A percentile compares a stretch with the other conserved stretches of the same genome.
Evolutionary conservation across 2,329 filamentous ascomycete genomes (phyloP).

Genomic region (Chaetothyriales sp.): DNA sequence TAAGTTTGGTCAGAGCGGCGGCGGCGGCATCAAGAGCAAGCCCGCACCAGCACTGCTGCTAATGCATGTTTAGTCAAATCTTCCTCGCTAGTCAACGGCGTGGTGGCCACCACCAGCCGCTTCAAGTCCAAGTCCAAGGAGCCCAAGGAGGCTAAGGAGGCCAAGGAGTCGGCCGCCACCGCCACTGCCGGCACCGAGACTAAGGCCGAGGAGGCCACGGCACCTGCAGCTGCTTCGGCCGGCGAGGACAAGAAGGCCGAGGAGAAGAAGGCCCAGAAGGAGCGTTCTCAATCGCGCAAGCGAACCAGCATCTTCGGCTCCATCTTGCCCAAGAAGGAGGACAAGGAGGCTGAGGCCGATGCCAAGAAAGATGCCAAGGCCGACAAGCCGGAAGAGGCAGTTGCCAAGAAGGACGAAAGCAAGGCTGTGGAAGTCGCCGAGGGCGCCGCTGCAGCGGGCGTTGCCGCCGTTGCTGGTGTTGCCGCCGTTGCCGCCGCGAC

Average conservation of each 20-base stretch:
- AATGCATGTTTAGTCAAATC: slow-evolving; percentile 30
- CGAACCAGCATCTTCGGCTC: slow-evolving; percentile 44
- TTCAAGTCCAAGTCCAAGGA: slow-evolving; percentile 21
- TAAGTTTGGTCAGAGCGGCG: slow-evolving; percentile 27
- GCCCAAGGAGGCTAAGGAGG: slow-evolving; percentile 21
- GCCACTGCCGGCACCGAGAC: slow-evolving; percentile 13
- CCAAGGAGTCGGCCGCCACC: slow-evolving; percentile 6
- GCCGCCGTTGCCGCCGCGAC: slow-evolving; percentile 25
- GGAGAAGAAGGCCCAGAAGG: slow-evolving; percentile 40
- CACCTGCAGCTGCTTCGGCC: slow-evolving; percentile 8
- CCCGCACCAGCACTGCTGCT: slow-evolving; percentile 9
- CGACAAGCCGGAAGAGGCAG: slow-evolving; percentile 28
- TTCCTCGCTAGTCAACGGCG: slow-evolving; percentile 25
- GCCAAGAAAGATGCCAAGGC: slow-evolving; percentile 27
- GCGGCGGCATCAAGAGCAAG: slow-evolving; percentile 16
- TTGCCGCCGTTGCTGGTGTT: slow-evolving; percentile 23
- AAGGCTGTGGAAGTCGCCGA: slow-evolving; percentile 24
- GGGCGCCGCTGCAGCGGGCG: slow-evolving; percentile 27
- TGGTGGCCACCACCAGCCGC: slow-evolving; percentile 20
- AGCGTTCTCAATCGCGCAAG: slow-evolving; percentile 48
- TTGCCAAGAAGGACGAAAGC: slow-evolving; percentile 29
- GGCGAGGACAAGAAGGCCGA: slow-evolving; percentile 13
- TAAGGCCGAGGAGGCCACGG: slow-evolving; percentile 13
- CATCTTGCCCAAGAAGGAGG: slow-evolving; percentile 47
- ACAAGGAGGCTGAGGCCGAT: slow-evolving; percentile 32